Evolutionary conservation across 2,329 filamentous ascomycete species (phyloP).

Genomic region (Aspergillus pseudotamarii): DNA sequence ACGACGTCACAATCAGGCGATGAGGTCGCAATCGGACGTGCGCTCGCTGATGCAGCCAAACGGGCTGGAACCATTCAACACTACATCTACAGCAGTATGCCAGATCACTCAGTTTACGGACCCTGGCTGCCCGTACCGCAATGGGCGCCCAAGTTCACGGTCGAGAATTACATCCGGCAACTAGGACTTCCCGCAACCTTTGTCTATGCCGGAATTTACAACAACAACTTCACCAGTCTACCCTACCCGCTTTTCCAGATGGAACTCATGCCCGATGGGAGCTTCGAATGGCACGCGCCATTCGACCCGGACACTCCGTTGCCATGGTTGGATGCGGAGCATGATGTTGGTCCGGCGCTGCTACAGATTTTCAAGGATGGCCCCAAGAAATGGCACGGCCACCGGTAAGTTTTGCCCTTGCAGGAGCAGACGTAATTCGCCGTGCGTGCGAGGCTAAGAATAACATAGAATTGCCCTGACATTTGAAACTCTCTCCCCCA

Average conservation of each 20-base stretch:
- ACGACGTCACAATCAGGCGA: slow-evolving; percentile 91
- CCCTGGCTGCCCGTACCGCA: slow-evolving; percentile 83
- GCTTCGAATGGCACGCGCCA: slow-evolving; percentile 89
- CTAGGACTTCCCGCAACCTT: slow-evolving; percentile 85
- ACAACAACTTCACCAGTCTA: slow-evolving; percentile 97
- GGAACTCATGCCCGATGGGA: slow-evolving; percentile 81
- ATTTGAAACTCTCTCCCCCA: slow-evolving; percentile 84
- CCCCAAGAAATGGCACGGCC: slow-evolving; percentile 76
- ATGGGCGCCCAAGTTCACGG: slow-evolving; percentile 89
- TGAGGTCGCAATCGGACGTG: slow-evolving; percentile 85
- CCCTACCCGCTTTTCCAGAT: slow-evolving; percentile 94
- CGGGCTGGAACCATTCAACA: slow-evolving; percentile 76
- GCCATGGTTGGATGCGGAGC: slow-evolving; percentile 94
- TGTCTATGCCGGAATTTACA: slow-evolving; percentile 96
- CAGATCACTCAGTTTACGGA: slow-evolving; percentile 83
- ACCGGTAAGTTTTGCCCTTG: slow-evolving; percentile 56
- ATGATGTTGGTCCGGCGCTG: slow-evolving; percentile 90
- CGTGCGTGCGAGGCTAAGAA: slow-evolving; percentile 13
- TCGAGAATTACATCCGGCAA: slow-evolving; percentile 87
- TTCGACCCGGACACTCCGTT: slow-evolving; percentile 88
- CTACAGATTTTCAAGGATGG: slow-evolving; percentile 96
- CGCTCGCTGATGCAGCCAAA: slow-evolving; percentile 86
- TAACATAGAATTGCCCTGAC: slow-evolving; percentile 74
- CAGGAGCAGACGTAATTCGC: not conserved
- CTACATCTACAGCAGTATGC: slow-evolving; percentile 97